Evolutionary conservation across 73 alveolate species (phyloP), one percentile per base, ranked within the genome.

Genomic region (Paramecium tetraurelia): DNA sequence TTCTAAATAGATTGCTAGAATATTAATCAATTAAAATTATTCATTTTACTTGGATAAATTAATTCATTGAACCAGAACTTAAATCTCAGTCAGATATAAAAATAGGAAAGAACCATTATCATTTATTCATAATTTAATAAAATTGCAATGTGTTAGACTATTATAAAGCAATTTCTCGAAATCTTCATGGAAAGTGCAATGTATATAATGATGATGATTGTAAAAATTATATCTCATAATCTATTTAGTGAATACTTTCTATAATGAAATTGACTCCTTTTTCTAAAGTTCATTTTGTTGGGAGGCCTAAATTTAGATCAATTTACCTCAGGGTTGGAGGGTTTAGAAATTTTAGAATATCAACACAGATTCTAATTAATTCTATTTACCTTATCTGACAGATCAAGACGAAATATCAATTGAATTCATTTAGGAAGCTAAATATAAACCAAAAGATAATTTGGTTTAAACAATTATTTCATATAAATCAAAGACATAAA

Each of bases 11-110:
- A 41, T 35, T 75, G 40, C 27, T 63, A 12, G 84, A 63, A 31
- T 63, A 63, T 63, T 38, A 75, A 75, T 75, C 57, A 75, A 41
- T 75, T 75, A 75, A 75, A 75, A 36, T 75, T 22, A 75, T 75
- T 33, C 59, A 75, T 38, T 75, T 75, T 11, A 9, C 38, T 16
- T 75, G 87, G 87, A 75, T 75, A 38, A 10, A 29, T 35, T 14
- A 75, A 35, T 75, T 75, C 16, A 14, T 35, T 22, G 8, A 53
- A 18, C 69, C 69, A 53, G 69, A 53, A 18, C n/a, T 59, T 29
- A 75, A 41, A 35, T 31, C 59, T 18, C 41, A 29, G 3, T 0
- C n/a, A 12, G 58, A 41, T 41, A 75, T 21, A 35, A 75, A 41
- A 29, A 38, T 75, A 31, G 59, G 87, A 38, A 75, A 75, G 46